Evolutionary conservation across 169 alveolate genomes (phyloP), one percentile per base, ranked within the genome.

Genomic region (Theileria luwenshuni): DNA sequence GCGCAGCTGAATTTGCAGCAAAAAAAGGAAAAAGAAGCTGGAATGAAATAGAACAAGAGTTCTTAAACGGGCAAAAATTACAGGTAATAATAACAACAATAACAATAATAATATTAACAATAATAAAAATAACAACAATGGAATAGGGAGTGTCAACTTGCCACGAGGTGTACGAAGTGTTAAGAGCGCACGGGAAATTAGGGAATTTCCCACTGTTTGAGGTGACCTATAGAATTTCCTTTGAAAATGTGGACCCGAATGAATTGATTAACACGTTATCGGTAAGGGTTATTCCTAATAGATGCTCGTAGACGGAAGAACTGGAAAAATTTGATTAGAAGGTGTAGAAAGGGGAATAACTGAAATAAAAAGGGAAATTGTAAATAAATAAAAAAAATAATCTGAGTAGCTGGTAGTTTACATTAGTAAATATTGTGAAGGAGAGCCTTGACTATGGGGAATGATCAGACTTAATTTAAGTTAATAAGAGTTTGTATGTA

Each of bases 1-100:
- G 97, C 25, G 97, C 97, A 25, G 94, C 94, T 28, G 97, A 91
- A 52, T 94, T 94, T 77, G 96, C 95, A 58, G 79, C 80, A 19
- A 77, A 86, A 54, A 75, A 81, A 8, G 97, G 96, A 6, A 68
- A 41, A 59, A 89, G 90, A 65, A 61, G 91, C 27, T 94, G 98
- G 98, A 89, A 73, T 15, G 90, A 85, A 61, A 93, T 94, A 52
- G 98, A 94, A 60, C 65, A 59, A 38, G 97, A 94, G 73, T 81
- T 94, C 65, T 85, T 94, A 25, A 85, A 90, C 41, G 98, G 98
- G 7, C 98, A 94, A 71, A 93, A 94, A 76, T 91, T 94, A 48
- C 95, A 93, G 86, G 92, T 86, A 76, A 45, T 23, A 54, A 49
- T 6, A 28, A 17, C 12, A 28, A 6, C 30, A 49, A 10, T 3